Conservation (phyloP, 2,329 filamentous ascomycete genomes). For the Sporothrix phasma region DNA sequence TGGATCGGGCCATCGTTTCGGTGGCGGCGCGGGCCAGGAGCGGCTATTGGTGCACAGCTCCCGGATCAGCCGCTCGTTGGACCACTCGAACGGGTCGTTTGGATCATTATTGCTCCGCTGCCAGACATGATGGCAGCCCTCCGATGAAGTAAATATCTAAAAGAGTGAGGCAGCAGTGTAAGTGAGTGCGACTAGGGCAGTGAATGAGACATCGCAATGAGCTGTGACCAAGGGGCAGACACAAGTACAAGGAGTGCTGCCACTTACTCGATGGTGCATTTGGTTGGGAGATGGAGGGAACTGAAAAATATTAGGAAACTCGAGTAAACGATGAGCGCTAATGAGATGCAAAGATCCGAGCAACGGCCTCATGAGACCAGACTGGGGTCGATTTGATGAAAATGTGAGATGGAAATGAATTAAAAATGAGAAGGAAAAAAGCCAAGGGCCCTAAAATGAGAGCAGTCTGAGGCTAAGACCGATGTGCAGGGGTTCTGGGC, state of each 20-base stretch:
- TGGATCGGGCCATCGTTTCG: constrained; percentile 40
- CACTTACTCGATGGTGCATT: constrained; percentile 5
- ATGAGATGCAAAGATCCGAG: background rate
- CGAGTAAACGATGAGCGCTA: background rate
- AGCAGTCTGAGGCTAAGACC: background rate
- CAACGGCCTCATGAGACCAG: background rate
- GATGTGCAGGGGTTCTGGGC: no score
- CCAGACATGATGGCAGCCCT: constrained; percentile 11
- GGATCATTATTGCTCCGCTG: constrained; percentile 43
- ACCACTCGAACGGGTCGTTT: constrained; percentile 69
- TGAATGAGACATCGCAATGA: background rate
- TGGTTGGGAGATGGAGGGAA: background rate
- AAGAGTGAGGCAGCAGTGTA: background rate
- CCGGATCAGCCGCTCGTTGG: constrained; percentile 53
- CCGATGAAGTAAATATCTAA: background rate
- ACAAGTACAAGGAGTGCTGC: background rate
- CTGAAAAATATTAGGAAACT: background rate
- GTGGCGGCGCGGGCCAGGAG: constrained; percentile 35
- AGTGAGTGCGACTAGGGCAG: no score
- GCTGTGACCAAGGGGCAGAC: background rate
- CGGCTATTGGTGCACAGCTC: constrained; percentile 50
- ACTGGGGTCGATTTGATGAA: background rate
- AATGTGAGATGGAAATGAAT: background rate
- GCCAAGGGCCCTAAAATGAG: background rate
- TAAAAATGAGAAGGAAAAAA: background rate